These are phyloP conservation scores for Cicer yamashitae DNA, from an alignment of 306 rosid genomes.

Conservation along the genomic window DNA sequence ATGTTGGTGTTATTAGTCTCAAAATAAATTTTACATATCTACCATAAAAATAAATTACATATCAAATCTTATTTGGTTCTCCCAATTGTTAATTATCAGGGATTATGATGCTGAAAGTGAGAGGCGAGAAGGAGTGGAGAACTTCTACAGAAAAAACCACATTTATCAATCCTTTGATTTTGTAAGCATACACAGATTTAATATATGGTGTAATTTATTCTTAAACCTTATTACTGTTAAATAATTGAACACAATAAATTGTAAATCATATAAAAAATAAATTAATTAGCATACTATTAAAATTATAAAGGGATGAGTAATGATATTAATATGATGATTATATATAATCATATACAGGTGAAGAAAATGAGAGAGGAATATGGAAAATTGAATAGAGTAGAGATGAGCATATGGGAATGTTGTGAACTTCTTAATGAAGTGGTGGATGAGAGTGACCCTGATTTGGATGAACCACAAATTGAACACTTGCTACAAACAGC, in stretches of 20 bases:
- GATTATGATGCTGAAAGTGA: constrained; percentile 67
- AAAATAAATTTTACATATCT: too few relatives aligned
- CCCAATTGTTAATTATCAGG: constrained; percentile 43
- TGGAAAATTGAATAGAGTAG: constrained; percentile 66
- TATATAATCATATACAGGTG: constrained; percentile 50
- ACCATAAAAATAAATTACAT: too few relatives aligned
- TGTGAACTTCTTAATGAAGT: constrained; percentile 83
- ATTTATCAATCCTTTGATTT: constrained; percentile 68
- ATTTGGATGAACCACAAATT: constrained; percentile 83
- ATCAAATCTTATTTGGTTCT: too few relatives aligned
- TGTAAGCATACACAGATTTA: constrained; percentile 49
- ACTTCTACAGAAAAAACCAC: constrained; percentile 69
- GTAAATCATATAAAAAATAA: too few relatives aligned
- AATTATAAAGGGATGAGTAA: not conserved
- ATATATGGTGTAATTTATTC: not conserved
- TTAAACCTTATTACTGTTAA: too few relatives aligned
- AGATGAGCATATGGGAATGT: constrained; percentile 90
- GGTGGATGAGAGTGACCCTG: constrained; percentile 89
- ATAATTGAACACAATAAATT: too few relatives aligned
- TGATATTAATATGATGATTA: constrained; percentile 20
- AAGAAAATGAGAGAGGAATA: constrained; percentile 76
- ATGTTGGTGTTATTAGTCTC: too few relatives aligned
- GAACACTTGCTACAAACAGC: constrained; percentile 82
- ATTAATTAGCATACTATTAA: not conserved
- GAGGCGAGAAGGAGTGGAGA: constrained; percentile 72